Conservation (phyloP, 2,329 filamentous ascomycete genomes). For the Colletotrichum destructivum region DNA sequence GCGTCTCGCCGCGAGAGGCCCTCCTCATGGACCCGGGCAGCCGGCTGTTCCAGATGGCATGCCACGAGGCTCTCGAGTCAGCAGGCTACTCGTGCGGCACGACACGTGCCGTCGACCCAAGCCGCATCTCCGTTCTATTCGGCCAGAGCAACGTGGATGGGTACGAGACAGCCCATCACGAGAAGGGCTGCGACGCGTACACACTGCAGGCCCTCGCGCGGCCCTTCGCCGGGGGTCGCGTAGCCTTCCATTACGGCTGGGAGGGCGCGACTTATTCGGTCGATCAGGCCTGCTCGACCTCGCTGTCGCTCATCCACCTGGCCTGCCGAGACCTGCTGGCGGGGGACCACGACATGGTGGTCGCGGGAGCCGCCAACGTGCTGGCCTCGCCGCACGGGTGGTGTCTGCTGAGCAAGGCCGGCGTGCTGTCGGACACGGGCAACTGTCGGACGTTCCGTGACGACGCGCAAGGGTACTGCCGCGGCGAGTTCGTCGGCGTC, state of each 20-base stretch:
- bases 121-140: slow-evolving; percentile 38
- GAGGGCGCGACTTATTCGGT: slow-evolving; percentile 52
- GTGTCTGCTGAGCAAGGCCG: slow-evolving; percentile 39
- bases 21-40: slow-evolving; percentile 51
- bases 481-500: slow-evolving; percentile 62
- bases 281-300: slow-evolving; percentile 57
- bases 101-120: slow-evolving; percentile 44
- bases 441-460: slow-evolving; percentile 53
- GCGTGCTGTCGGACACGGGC: slow-evolving; percentile 51
- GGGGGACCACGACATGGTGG: slow-evolving; percentile 51
- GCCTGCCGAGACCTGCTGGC: slow-evolving; percentile 50
- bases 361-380: slow-evolving; percentile 59
- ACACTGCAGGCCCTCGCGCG: not conserved
- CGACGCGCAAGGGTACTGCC: slow-evolving; percentile 62
- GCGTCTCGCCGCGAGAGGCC: slow-evolving; percentile 47
- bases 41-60: slow-evolving; percentile 50
- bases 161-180: not conserved
- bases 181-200: slow-evolving; percentile 1
- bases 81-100: slow-evolving; percentile 45
- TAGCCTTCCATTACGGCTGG: slow-evolving; percentile 55
- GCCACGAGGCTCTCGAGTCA: slow-evolving; percentile 51
- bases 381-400: slow-evolving; percentile 44
- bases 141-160: slow-evolving; percentile 2
- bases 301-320: slow-evolving; percentile 52
- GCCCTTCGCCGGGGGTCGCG: slow-evolving; percentile 45